These are phyloP conservation scores for Curvularia sp. DNA, from an alignment of 2,329 filamentous ascomycete genomes.

Conservation along the genomic window DNA sequence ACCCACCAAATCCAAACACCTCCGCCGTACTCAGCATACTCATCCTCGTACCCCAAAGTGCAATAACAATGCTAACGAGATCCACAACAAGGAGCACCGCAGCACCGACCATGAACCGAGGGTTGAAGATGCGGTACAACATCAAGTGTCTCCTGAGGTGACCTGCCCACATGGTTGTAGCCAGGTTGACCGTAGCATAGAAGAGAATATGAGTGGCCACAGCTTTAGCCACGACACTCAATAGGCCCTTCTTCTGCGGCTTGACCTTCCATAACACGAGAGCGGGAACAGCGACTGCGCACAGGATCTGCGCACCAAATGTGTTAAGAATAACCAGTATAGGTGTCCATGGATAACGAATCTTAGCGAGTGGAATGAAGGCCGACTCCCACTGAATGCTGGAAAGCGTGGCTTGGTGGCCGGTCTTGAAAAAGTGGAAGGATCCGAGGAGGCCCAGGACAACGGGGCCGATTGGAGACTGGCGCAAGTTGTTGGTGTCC, in stretches of 20 bases:
- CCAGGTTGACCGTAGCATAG: constrained; percentile 81
- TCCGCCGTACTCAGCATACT: constrained; percentile 82
- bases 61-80: constrained; percentile 72
- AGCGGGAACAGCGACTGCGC: constrained; percentile 79
- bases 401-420: constrained; percentile 86
- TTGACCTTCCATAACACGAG: constrained; percentile 88
- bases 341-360: constrained; percentile 90
- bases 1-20: constrained; percentile 72
- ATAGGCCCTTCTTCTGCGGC: constrained; percentile 68
- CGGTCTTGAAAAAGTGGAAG: constrained; percentile 97
- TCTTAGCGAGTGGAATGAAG: constrained; percentile 83
- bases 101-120: constrained; percentile 85
- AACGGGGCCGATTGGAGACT: constrained; percentile 79
- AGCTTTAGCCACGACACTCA: constrained; percentile 74
- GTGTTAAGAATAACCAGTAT: constrained; percentile 83
- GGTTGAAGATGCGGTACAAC: constrained; percentile 93
- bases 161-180: constrained; percentile 89
- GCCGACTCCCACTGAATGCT: constrained; percentile 96
- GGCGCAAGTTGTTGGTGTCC: constrained; percentile 66
- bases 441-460: constrained; percentile 87
- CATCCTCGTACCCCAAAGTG: constrained; percentile 75
- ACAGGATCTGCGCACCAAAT: constrained; percentile 86
- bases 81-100: constrained; percentile 77
- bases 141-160: constrained; percentile 90
- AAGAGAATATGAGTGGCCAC: constrained; percentile 79